Evolutionary conservation across 306 rosid genomes (phyloP).

Genomic region (Malus fusca): DNA sequence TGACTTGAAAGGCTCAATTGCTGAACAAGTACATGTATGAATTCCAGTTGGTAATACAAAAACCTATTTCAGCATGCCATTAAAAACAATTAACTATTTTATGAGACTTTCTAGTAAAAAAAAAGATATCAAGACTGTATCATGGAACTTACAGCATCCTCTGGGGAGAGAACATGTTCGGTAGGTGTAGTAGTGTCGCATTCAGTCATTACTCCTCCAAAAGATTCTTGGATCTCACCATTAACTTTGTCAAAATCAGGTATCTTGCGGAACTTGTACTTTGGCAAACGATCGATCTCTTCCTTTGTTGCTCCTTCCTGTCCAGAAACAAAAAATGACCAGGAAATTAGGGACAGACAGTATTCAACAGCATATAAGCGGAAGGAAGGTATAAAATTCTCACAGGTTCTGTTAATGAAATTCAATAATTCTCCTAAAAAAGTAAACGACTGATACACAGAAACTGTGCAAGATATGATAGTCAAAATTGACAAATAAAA

Average conservation of each 20-base stretch:
- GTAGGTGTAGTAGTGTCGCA: slow-evolving; percentile 43
- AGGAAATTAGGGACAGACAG: slow-evolving; percentile 2
- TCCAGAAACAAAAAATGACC: slow-evolving; percentile 16
- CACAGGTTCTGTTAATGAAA: background rate
- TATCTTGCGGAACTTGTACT: slow-evolving; percentile 47
- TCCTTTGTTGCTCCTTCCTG: slow-evolving; percentile 94
- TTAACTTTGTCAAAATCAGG: slow-evolving; percentile 45
- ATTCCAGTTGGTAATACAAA: background rate
- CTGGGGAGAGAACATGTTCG: slow-evolving; percentile 50
- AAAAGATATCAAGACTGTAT: slow-evolving; percentile 13
- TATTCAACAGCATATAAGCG: background rate
- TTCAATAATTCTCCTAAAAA: background rate
- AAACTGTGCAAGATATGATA: background rate
- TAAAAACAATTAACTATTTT: background rate
- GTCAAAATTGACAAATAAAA: background rate
- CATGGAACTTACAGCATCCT: slow-evolving; percentile 75
- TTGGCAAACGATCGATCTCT: slow-evolving; percentile 74
- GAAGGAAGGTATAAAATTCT: background rate
- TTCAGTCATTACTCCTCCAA: slow-evolving; percentile 64
- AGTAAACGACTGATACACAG: background rate
- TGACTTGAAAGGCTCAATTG: background rate
- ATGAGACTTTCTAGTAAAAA: slow-evolving; percentile 12
- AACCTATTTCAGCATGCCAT: background rate
- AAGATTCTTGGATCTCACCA: slow-evolving; percentile 52
- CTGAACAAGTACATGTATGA: background rate